Evolutionary conservation across 1,284 basidiomycete genomes (phyloP), one percentile per base, ranked within the genome.

Genomic region (Microbotryomycetes sp.): DNA sequence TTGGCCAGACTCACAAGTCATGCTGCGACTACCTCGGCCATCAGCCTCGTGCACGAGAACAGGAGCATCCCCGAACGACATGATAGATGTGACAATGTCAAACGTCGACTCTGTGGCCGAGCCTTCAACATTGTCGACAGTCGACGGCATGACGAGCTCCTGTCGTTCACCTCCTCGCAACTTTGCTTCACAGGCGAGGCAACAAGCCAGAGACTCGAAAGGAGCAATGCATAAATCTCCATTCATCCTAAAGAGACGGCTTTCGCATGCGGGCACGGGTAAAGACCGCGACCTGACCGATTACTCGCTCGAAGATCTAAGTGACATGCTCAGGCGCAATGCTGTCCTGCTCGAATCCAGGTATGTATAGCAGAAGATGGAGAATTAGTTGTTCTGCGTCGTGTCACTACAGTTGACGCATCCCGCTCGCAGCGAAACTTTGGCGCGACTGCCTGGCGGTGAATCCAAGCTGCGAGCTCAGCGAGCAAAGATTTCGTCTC

Each of bases 201-300:
- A 28, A 5, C 46, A 54, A 1, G 65, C 65, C 5, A 52, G 65
- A 3, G 6, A 21, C 0, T 11, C 60, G 5, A 47, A 62, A 4
- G 41, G 46, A 3, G 55, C 64, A 23, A 35, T 9, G 18, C 11
- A 35, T 18, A 67, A 62, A 46, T 50, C 49, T 9, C 65, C 65
- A 3, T 67, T 67, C 47, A 54, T 65, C 21, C 59, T 59, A 16
- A 54, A 55, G 51, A 47, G 49, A 24, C 27, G 53, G 26, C 29
- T 7, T 26, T 52, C 16, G 7, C 24, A 29, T n/a, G 13, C 26
- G 16, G 30, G 27, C 6, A 28, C 23, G 0, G 62, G 62, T 26
- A 65, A 65, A 35, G 65, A 67, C 18, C 55, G 62, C 21, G 65
- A 64, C 47, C 31, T 67, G 35, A 16, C 28, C 9, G 29, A n/a